A percentile compares a stretch with the other conserved stretches of the same genome.
These are phyloP conservation scores for Saccharomycopsis fermentans DNA, from an alignment of 805 yeast species.

Conservation along the genomic window DNA sequence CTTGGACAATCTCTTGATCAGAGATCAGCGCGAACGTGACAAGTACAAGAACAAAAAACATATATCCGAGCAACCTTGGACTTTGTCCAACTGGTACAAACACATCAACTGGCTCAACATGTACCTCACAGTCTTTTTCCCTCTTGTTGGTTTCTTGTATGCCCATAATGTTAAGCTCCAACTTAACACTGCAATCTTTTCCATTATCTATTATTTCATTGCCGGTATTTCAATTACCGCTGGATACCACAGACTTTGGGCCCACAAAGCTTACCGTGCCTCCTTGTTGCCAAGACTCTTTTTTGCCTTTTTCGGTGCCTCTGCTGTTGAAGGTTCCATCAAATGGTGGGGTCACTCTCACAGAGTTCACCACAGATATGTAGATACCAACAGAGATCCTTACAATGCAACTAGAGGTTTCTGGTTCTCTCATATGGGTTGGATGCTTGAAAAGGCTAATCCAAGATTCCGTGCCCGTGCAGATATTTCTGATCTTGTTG, in stretches of 20 bases:
- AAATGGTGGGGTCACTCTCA: slow-evolving; percentile 88
- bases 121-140: slow-evolving; percentile 51
- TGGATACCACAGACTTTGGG: slow-evolving; percentile 74
- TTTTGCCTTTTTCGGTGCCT: slow-evolving; percentile 72
- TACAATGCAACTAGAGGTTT: slow-evolving; percentile 78
- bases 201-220: slow-evolving; percentile 41
- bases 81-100: slow-evolving; percentile 56
- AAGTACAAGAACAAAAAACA: slow-evolving; percentile 36
- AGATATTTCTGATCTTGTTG: slow-evolving; percentile 66
- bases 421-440: slow-evolving; percentile 78
- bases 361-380: slow-evolving; percentile 78
- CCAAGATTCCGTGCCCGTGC: slow-evolving; percentile 77
- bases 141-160: slow-evolving; percentile 40
- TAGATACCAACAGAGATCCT: slow-evolving; percentile 76
- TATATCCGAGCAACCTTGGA: slow-evolving; percentile 75
- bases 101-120: slow-evolving; percentile 75
- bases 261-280: slow-evolving; percentile 66
- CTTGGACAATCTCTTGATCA: slow-evolving; percentile 35
- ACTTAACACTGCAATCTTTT: slow-evolving; percentile 35
- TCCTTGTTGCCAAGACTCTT: slow-evolving; percentile 49
- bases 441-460: slow-evolving; percentile 76
- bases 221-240: slow-evolving; percentile 75
- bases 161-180: slow-evolving; percentile 32
- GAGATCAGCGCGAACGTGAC: slow-evolving; percentile 32
- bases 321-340: slow-evolving; percentile 75